Evolutionary conservation across 768 basidiomycete species (phyloP).

Genomic region (Leccinum subgranulosum): DNA sequence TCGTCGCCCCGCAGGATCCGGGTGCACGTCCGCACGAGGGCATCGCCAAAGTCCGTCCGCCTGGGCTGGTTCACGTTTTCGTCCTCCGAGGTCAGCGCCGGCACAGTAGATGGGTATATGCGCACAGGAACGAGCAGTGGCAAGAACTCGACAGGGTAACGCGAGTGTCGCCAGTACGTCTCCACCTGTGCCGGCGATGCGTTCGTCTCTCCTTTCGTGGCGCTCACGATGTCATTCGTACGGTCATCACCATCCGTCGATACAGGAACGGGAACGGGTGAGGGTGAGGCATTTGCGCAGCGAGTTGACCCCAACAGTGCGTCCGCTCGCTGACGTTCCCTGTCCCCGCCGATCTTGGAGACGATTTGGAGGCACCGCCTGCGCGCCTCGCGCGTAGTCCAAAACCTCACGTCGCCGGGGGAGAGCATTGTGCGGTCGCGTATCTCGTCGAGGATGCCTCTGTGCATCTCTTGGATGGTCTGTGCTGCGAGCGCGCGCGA

Average conservation of each 20-base stretch:
- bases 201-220: too few species aligned
- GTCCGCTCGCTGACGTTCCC: not conserved
- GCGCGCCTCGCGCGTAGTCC: conserved; percentile 77
- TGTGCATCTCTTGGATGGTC: conserved; percentile 69
- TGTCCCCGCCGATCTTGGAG: not conserved
- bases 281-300: too few species aligned
- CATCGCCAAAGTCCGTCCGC: conserved; percentile 39
- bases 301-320: too few species aligned
- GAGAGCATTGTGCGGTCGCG: not conserved
- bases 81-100: too few species aligned
- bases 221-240: too few species aligned
- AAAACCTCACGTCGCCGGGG: conserved; percentile 53
- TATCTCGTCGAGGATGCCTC: conserved; percentile 60
- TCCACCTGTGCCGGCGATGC: too few species aligned
- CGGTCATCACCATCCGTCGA: too few species aligned
- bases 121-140: too few species aligned
- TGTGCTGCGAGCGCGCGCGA: conserved; percentile 63
- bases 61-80: not conserved
- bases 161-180: too few species aligned
- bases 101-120: too few species aligned
- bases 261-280: too few species aligned
- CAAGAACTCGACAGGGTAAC: too few species aligned
- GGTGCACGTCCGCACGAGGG: conserved; percentile 40
- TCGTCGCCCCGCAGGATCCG: conserved; percentile 35
- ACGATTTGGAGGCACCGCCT: not conserved